Evolutionary conservation across 768 basidiomycete genomes (phyloP), one percentile per base, ranked within the genome.

Genomic region (Clathrus columnatus): DNA sequence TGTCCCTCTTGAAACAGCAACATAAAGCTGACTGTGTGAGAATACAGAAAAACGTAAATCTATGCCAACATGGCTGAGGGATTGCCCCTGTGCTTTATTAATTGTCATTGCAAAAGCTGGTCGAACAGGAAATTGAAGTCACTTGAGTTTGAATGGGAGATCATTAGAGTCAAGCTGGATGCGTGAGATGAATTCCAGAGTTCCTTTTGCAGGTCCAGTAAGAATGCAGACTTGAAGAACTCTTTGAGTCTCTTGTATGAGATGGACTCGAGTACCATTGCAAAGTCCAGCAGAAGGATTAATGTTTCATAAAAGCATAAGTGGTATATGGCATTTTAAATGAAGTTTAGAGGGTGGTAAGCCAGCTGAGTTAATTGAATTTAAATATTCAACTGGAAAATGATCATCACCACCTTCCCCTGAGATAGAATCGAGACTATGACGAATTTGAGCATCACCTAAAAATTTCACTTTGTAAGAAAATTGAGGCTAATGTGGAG

Each of bases 41-140:
- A 77, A 76, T 2, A 72, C 70, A 1, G 68, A 57, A 18, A 52
- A 54, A 23, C 63, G 61, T 0, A 77, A 59, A 59, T 77, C 70
- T 16, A 78, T 29, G 1, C 74, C 75, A 50, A 77, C 72, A 64
- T 65, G 41, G 44, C 68, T 59, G 4, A 76, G 67, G 10, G 73
- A 76, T 63, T 77, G 77, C 2, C 76, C 75, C 64, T 77, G 75
- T 1, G 73, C 57, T 60, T 77, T 78, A 64, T 78, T 77, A 60
- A 78, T 74, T 0, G 74, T 69, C 62, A 78, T 69, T 0, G 72
- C 72, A 68, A 77, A 78, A 16, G 72, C 73, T 26, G 23, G 48
- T 11, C 36, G 36, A n/a, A 36, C 14, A 36, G 36, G 36, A 36
- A 14, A 36, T 36, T 36, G 36, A 4, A 77, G 64, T 1, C 65